Conservation (phyloP, 1,284 basidiomycete genomes). For the Xerocomus minutiporus region DNA sequence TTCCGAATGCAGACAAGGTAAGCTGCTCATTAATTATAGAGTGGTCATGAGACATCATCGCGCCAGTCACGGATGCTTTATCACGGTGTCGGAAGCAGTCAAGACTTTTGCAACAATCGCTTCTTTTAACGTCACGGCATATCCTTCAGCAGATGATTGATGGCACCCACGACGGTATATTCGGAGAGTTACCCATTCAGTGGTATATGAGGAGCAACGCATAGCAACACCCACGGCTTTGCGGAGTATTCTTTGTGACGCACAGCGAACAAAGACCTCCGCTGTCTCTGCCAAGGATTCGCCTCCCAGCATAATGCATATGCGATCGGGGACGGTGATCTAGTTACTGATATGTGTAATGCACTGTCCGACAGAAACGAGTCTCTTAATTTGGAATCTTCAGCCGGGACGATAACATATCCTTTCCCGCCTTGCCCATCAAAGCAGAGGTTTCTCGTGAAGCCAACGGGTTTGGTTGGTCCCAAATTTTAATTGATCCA, state of each 20-base stretch:
- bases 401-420: too few species aligned
- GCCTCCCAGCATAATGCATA: too few species aligned
- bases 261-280: not conserved
- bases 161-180: not conserved
- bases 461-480: too few species aligned
- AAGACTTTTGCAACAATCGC: not conserved
- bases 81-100: not conserved
- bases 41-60: not conserved
- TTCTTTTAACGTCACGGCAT: not conserved
- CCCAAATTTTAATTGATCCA: too few species aligned
- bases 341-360: too few species aligned
- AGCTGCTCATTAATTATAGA: not conserved
- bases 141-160: not conserved
- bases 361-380: too few species aligned
- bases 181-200: not conserved
- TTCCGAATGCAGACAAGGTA: not conserved
- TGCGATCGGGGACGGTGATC: too few species aligned
- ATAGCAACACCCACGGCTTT: not conserved
- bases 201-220: not conserved
- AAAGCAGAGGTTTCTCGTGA: too few species aligned
- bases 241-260: not conserved
- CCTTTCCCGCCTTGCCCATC: too few species aligned
- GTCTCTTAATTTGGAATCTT: too few species aligned
- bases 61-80: not conserved
- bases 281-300: too few species aligned